Base-by-base conservation (phyloP, 2,329 filamentous ascomycete genomes). In the Calonectria pteridis region DNA sequence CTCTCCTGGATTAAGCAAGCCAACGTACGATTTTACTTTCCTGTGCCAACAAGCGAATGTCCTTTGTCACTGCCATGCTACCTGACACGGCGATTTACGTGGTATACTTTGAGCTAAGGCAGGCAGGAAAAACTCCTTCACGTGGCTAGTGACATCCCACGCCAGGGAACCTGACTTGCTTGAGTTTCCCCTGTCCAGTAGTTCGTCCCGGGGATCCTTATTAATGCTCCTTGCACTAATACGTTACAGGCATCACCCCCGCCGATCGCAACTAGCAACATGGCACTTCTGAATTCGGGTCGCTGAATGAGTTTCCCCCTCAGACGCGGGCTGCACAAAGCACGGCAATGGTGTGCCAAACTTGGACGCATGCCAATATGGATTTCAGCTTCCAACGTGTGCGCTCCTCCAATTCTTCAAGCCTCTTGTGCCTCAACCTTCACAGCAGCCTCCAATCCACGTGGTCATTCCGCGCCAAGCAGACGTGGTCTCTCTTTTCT, bases 191-290 rank as follows among this genome's bases (percentile, higher is more conserved):
- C 63, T 71, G 53, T 50, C 53, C 64, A 43, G 69, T 62, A 43
- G 63, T 62, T 68, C 43, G 43, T 28, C 51, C 64, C 37, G 35
- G 46, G 53, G 70, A 72, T 72, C 64, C 55, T 55, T 46, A 68
- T 68, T 49, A 49, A 72, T 67, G 26, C 35, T 67, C 49, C 63
- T 46, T 20, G 31, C 69, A 46, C 64, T 55, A 64, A 72, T 58
- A 53, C 55, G 18, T 29, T 14, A 58, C 33, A 35, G 53, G 64
- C 46, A 72, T 63, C 49, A 49, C 55, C 28, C 37, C n/a, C 55
- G 70, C 29, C 70, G 70, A 72, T 72, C 70, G 50, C 35, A 63
- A 46, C 69, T 67, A 43, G 50, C 51, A 40, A n/a, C n/a, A 26
- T 43, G 35, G 40, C 40, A 28, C 46, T 64, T 29, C 35, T 29